Base-by-base conservation (phyloP, 169 alveolate genomes). In the Plasmodium yoelii region DNA sequence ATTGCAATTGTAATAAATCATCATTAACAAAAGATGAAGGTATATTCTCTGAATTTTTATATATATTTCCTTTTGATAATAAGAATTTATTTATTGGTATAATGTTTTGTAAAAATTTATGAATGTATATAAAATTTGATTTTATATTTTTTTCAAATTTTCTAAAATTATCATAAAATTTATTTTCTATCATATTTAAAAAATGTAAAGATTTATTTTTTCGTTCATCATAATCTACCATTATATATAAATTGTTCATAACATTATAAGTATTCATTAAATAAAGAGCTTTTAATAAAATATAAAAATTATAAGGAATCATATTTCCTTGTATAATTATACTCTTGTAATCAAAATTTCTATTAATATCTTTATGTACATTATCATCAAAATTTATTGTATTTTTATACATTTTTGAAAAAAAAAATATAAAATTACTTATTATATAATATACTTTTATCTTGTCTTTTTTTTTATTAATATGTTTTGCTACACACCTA, bases 81-180 rank as follows among this genome's bases (percentile, higher is more conserved):
- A 69, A 42, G 60, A 26, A 82, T 42, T 82, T 82, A 82, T 82
- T 19, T 42, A 82, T 46, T 22, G 90, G 90, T 5, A 82, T 69
- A 82, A 82, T 69, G 13, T 82, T 82, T 0, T 68, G 84, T 44
- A 82, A 60, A 49, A 82, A 82, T 26, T 82, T 82, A 68, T 82
- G 72, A 9, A 82, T 60, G 55, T 82, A 60, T 0, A 51, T 12
- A 55, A 82, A 82, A 44, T 55, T 67, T 5, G 86, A 9, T 18
- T 82, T 82, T 4, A 82, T 82, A n/a, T 82, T 82, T 8, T 44
- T 24, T 69, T 82, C 90, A 49, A 82, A 82, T 56, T 69, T 82
- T 67, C 69, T 82, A 28, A 82, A 82, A 68, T 82, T 82, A 53
- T 82, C 90, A 28, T 82, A 82, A 82, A 82, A 82, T 67, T 68